Conservation (phyloP, 2,329 filamentous ascomycete species). For the Elsinoe arachidis region DNA sequence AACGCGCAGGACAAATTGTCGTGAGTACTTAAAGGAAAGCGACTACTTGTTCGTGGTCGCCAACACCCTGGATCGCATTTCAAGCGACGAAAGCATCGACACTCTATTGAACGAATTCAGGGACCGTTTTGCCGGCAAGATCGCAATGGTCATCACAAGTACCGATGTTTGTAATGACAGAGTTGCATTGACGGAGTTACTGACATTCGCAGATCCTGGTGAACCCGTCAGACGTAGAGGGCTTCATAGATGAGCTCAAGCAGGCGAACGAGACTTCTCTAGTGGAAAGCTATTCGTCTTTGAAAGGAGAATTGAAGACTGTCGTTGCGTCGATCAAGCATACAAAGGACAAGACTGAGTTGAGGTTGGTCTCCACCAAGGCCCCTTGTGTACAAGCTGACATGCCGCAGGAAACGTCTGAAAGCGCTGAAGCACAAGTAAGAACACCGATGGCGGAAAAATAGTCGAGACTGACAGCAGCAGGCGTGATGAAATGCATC, state of each 20-base stretch:
- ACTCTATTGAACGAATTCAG: conserved; percentile 18
- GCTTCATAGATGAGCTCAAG: background rate
- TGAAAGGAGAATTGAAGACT: background rate
- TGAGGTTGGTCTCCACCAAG: background rate
- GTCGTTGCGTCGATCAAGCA: background rate
- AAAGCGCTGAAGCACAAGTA: no score
- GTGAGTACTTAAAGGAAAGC: background rate
- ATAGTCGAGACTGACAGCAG: no score
- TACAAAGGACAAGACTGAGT: background rate
- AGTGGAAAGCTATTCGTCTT: background rate
- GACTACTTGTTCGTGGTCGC: conserved; percentile 2
- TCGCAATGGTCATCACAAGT: conserved; percentile 20
- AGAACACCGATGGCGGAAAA: no score
- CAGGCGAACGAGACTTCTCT: background rate
- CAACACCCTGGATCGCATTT: conserved; percentile 13
- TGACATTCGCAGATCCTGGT: background rate
- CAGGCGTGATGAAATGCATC: no score
- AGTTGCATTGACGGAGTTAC: no score
- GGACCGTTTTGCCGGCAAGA: conserved; percentile 17
- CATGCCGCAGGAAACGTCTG: no score
- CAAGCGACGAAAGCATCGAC: conserved; percentile 17
- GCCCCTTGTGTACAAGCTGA: no score
- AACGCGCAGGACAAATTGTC: background rate
- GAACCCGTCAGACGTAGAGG: background rate
- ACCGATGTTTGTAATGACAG: conserved; percentile 16